Base-by-base conservation (phyloP, 305 asterid genomes). In the Rubia peregrina region DNA sequence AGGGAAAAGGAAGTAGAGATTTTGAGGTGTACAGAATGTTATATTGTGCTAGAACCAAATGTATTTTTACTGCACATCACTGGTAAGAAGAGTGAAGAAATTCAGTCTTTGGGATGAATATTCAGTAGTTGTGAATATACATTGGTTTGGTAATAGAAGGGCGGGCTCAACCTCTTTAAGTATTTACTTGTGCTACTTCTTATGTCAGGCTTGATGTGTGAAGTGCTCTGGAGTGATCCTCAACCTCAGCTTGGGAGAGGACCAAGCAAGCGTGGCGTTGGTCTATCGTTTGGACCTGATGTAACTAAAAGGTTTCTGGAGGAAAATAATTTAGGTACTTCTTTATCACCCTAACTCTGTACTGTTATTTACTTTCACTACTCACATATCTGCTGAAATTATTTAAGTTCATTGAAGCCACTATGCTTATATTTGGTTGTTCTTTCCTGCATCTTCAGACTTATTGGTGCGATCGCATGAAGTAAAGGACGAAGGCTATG, bases 251-350 rank as follows among this genome's bases (percentile, higher is more conserved):
- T 84, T 71, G 99, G 99, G 73, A 86, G 99, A 76, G 98, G 99
- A 74, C 99, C 99, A 56, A 94, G 99, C 85, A 94, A 94, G 85
- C 96, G 99, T 65, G 98, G 99, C 19, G 98, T 94, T 78, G 99
- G 99, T 71, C 92, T 94, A 76, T 85, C 98, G 33, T 94, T 94
- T 72, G 99, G 99, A 41, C 90, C 77, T 43, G 98, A 94, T 67
- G 86, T 94, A 59, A 94, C 99, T 22, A 88, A 89, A 83, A 85
- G 85, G 80, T 94, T 94, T 84, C 83, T 94, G 90, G 86, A 89
- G 78, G 98, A 89, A 74, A 94, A 94, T 83, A 82, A 89, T 77
- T 77, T 94, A 70, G 99, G 99, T 88, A 73, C 19, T 62, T 69
- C 56, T 74, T 51, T 57, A 6, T 60, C 53, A 71, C n/a, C 51